Conservation (phyloP, 108 stramenopile genomes). For the Pseudonitzschia multiseries region DNA sequence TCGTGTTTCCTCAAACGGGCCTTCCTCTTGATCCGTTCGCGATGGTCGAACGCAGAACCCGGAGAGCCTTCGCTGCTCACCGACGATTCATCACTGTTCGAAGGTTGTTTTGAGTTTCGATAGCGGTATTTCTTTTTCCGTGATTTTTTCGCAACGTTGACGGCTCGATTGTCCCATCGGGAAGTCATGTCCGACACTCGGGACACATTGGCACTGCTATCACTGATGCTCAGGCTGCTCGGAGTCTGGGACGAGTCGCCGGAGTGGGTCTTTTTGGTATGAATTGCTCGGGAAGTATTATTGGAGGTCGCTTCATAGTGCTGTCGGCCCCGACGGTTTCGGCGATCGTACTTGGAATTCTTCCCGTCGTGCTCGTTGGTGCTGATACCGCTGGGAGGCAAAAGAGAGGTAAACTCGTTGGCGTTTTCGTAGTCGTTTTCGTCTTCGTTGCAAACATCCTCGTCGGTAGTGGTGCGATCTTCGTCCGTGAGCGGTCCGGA, state of each 20-base stretch:
- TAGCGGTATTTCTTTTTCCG: slow-evolving; percentile 29
- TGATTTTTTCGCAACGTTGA: slow-evolving; percentile 4
- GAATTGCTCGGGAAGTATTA: background rate
- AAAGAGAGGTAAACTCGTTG: slow-evolving; percentile 47
- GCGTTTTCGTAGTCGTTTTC: slow-evolving; percentile 14
- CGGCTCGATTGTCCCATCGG: slow-evolving; percentile 26
- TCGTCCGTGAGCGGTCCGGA: slow-evolving; percentile 12
- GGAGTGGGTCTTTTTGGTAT: background rate
- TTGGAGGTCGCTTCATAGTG: slow-evolving; percentile 10
- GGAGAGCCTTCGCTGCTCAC: slow-evolving; percentile 15
- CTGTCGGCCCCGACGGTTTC: slow-evolving; percentile 6
- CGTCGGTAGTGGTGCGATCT: slow-evolving; percentile 5
- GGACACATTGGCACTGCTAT: background rate
- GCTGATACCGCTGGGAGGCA: slow-evolving; percentile 42
- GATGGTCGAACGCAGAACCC: slow-evolving; percentile 27
- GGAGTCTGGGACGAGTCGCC: background rate
- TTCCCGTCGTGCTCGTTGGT: slow-evolving; percentile 39
- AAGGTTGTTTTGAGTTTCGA: background rate
- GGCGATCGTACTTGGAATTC: slow-evolving; percentile 11
- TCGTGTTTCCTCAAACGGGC: slow-evolving; percentile 43
- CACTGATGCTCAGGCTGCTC: slow-evolving; percentile 1
- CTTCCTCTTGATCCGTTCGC: slow-evolving; percentile 39
- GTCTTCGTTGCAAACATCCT: slow-evolving; percentile 6
- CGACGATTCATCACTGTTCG: slow-evolving; percentile 11
- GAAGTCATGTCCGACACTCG: background rate